Conservation (phyloP, 805 yeast genomes). For the Ogataea nitratoaversa region DNA sequence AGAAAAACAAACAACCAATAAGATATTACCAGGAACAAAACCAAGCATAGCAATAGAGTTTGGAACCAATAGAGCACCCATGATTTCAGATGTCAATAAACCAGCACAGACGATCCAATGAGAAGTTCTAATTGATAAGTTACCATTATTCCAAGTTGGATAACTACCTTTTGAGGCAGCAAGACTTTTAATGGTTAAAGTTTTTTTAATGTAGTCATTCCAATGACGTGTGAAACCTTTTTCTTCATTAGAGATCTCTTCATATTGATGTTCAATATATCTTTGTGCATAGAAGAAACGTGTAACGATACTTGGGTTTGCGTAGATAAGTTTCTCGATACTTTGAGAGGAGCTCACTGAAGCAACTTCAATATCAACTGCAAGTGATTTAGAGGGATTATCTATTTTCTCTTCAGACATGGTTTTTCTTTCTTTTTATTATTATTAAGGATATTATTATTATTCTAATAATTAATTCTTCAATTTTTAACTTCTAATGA, state of each 20-base stretch:
- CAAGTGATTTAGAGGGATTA: not conserved
- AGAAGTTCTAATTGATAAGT: conserved; percentile 15
- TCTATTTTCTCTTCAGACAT: not conserved
- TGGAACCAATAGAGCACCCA: conserved; percentile 20
- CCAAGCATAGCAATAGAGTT: conserved; percentile 12
- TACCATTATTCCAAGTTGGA: conserved; percentile 15
- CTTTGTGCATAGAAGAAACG: conserved; percentile 23
- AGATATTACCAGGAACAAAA: conserved; percentile 13
- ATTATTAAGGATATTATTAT: too few relatives aligned
- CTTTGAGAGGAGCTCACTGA: conserved; percentile 2
- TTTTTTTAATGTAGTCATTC: conserved; percentile 8
- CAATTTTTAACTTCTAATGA: too few relatives aligned
- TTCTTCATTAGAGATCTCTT: conserved; percentile 6
- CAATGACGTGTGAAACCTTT: conserved; percentile 4
- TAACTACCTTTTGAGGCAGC: conserved; percentile 5
- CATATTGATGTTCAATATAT: conserved; percentile 16
- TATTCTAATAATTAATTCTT: too few relatives aligned
- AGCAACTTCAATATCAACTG: not conserved
- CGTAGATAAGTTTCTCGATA: not conserved
- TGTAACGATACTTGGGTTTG: conserved; percentile 9
- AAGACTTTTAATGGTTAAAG: conserved; percentile 7
- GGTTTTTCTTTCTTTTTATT: too few relatives aligned
- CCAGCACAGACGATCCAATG: conserved; percentile 20
- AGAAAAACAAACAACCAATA: too few relatives aligned
- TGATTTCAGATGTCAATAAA: conserved; percentile 20